Percentiles rank a stretch among this genome's conserved stretches.
Conservation (phyloP, 495 filamentous ascomycete species). For the Pyronema omphalodes region DNA sequence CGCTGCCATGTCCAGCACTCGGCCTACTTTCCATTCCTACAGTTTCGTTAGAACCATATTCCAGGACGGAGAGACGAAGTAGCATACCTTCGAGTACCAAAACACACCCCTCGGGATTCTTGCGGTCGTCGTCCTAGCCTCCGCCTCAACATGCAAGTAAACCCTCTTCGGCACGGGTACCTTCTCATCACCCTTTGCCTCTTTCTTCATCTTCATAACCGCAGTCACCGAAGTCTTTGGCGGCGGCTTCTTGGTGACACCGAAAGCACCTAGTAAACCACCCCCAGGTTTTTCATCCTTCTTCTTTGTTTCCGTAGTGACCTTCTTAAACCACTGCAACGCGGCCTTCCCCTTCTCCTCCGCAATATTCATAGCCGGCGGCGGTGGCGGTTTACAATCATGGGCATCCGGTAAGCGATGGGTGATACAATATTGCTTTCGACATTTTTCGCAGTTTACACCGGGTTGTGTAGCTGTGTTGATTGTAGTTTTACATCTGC, state of each 20-base stretch:
- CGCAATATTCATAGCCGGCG: conserved; percentile 18
- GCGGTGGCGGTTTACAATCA: conserved; percentile 48
- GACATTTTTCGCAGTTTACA: conserved; percentile 65
- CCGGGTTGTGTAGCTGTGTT: conserved; percentile 60
- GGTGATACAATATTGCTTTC: conserved; percentile 74
- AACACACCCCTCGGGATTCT: conserved; percentile 64
- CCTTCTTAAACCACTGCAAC: conserved; percentile 34
- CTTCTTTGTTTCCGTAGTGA: conserved; percentile 35
- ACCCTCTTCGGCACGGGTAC: conserved; percentile 61
- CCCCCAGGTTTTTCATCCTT: conserved; percentile 28
- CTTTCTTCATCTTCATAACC: conserved; percentile 58
- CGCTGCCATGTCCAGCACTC: conserved; percentile 76
- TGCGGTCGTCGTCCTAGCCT: conserved; percentile 54
- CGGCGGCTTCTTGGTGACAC: conserved; percentile 30
- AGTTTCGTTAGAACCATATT: conserved; percentile 8
- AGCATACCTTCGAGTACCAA: conserved; percentile 38
- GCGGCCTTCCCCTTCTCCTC: conserved; percentile 39
- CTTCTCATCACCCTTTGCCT: conserved; percentile 73
- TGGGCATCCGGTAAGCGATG: conserved; percentile 80
- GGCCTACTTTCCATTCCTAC: conserved; percentile 69
- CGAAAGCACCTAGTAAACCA: conserved; percentile 37
- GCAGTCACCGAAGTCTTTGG: conserved; percentile 32
- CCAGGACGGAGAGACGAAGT: neutral
- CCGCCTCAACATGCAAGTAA: conserved; percentile 73
- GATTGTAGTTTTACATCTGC: conserved; percentile 66